Evolutionary conservation across 176 grass and related monocot species (phyloP).

Genomic region (Poa annua): DNA sequence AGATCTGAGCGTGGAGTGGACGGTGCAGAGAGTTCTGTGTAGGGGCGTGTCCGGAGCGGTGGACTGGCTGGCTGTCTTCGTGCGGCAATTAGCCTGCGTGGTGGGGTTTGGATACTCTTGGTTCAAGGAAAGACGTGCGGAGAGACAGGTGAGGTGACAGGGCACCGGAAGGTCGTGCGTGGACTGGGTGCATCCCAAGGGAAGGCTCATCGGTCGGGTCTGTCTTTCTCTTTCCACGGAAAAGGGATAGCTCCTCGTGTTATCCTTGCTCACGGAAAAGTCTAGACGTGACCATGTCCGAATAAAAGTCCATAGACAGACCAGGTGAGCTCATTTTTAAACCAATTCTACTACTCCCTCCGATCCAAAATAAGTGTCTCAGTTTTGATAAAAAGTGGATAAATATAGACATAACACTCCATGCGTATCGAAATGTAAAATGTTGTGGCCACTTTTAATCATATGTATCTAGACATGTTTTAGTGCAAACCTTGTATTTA

Average conservation of each 20-base stretch:
- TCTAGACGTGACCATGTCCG: no score
- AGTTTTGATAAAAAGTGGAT: no score
- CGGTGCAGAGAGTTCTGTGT: conserved; percentile 29
- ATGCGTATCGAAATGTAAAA: no score
- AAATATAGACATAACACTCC: no score
- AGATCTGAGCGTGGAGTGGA: neutral
- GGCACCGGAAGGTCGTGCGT: neutral
- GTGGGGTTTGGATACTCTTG: neutral
- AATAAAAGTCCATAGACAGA: neutral
- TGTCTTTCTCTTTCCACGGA: conserved; percentile 30
- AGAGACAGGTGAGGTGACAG: neutral
- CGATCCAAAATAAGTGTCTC: no score
- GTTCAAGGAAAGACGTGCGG: neutral
- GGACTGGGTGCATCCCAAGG: neutral
- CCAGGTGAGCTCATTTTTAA: no score
- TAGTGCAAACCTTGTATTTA: no score
- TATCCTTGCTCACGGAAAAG: neutral
- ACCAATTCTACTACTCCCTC: no score
- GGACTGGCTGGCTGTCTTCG: conserved; percentile 35
- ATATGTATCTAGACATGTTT: no score
- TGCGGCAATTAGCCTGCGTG: conserved; percentile 23
- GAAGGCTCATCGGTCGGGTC: neutral
- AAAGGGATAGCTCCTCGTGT: conserved; percentile 1
- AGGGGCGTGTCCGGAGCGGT: neutral
- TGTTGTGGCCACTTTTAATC: no score